Percentiles rank a stretch among this genome's conserved stretches.
Conservation (phyloP, 495 filamentous ascomycete species). For the Annulohypoxylon moriforme region DNA sequence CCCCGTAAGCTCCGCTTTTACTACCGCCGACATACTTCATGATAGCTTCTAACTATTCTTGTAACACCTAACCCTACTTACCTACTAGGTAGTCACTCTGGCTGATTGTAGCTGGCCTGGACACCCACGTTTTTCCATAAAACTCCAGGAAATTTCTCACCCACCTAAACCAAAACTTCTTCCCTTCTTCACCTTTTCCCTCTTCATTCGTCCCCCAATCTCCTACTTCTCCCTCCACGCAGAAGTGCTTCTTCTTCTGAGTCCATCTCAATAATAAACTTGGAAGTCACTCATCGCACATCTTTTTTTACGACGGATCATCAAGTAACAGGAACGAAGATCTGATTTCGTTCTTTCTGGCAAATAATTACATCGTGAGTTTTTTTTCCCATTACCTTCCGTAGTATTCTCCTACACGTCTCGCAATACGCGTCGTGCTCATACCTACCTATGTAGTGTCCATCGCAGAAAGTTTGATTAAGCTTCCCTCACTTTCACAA, state of each 20-base stretch:
- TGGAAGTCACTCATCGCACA: neutral
- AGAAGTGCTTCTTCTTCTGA: neutral
- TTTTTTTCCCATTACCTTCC: neutral
- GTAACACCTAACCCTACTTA: neutral
- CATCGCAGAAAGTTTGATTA: neutral
- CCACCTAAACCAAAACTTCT: neutral
- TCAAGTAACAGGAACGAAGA: neutral
- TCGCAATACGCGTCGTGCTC: neutral
- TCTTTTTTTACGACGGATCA: neutral
- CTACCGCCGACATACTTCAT: neutral
- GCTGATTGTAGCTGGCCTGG: neutral
- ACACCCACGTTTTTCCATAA: neutral
- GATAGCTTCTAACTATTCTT: neutral
- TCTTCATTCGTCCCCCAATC: too few species aligned
- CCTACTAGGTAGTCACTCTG: neutral
- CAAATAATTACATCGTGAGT: neutral
- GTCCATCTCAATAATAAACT: neutral
- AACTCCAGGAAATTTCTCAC: neutral
- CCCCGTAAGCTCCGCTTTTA: neutral
- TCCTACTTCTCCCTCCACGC: too few species aligned
- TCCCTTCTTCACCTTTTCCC: neutral
- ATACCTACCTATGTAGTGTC: neutral
- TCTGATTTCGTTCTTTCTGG: neutral
- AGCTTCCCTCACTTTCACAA: neutral
- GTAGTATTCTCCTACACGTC: neutral